Evolutionary conservation across 1,139 yeast species (phyloP).

Genomic region (Kluyveromyces marxianus): DNA sequence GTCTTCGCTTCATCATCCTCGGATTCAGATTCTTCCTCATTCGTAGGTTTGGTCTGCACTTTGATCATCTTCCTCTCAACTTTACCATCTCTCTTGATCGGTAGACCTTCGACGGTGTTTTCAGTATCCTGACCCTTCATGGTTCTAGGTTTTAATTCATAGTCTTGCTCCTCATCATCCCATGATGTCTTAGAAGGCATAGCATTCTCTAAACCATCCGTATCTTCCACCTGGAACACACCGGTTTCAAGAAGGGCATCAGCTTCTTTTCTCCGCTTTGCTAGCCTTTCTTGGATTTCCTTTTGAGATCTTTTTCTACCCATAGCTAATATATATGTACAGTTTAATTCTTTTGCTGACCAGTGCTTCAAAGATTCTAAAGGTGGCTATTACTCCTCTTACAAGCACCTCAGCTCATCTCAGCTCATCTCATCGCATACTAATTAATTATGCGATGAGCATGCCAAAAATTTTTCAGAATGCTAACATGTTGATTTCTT

Average conservation of each 20-base stretch:
- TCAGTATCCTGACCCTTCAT: slow-evolving; percentile 34
- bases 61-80: slow-evolving; percentile 50
- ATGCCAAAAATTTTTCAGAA: slow-evolving; percentile 8
- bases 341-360: neutral
- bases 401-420: neutral
- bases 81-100: slow-evolving; percentile 69
- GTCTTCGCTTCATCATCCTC: slow-evolving; percentile 22
- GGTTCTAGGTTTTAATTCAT: slow-evolving; percentile 53
- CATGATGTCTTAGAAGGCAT: slow-evolving; percentile 26
- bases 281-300: slow-evolving; percentile 24
- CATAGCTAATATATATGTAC: slow-evolving; percentile 12
- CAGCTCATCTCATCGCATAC: neutral
- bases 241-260: slow-evolving; percentile 45
- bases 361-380: neutral
- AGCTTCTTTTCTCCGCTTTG: slow-evolving; percentile 43
- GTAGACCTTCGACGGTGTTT: slow-evolving; percentile 59
- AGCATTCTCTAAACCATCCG: slow-evolving; percentile 24
- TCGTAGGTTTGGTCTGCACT: slow-evolving; percentile 20
- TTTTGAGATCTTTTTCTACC: slow-evolving; percentile 24
- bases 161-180: slow-evolving; percentile 65
- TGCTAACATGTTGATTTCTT: slow-evolving; percentile 1
- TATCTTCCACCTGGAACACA: slow-evolving; percentile 31
- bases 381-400: neutral
- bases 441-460: slow-evolving; percentile 9
- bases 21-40: slow-evolving; percentile 25